A percentile compares a stretch with the other conserved stretches of the same genome.
Evolutionary conservation across 306 rosid genomes (phyloP).

Genomic region (Arachis stenosperma): DNA sequence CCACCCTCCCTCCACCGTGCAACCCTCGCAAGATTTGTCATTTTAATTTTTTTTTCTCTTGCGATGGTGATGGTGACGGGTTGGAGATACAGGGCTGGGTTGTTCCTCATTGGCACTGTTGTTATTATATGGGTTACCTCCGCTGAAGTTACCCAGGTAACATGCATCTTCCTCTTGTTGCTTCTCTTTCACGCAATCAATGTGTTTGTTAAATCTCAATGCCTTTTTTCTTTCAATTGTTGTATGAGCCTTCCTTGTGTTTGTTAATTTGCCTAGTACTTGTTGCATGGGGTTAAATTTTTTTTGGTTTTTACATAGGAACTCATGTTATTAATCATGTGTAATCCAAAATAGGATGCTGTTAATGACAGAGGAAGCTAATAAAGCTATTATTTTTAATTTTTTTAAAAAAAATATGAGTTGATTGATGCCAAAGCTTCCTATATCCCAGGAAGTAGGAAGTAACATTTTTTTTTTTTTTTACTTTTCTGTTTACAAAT

Average conservation of each 20-base stretch:
- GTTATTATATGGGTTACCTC: conserved; percentile 86
- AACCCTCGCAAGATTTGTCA: background rate
- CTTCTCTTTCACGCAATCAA: background rate
- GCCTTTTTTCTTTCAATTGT: too few relatives aligned
- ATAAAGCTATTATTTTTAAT: conserved; percentile 19
- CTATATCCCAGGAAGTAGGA: background rate
- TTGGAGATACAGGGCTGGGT: conserved; percentile 81
- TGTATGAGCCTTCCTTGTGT: too few relatives aligned
- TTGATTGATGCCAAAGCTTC: background rate
- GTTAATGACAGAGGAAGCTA: background rate
- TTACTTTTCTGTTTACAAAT: background rate
- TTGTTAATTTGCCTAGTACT: background rate
- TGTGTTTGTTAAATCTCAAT: too few relatives aligned
- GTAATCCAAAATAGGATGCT: background rate
- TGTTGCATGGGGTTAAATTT: background rate
- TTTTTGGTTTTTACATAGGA: background rate
- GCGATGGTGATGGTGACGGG: conserved; percentile 49
- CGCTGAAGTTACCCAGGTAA: conserved; percentile 86
- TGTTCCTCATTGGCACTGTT: conserved; percentile 78
- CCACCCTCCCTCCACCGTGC: background rate
- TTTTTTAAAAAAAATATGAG: background rate
- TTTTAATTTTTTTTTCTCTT: conserved; percentile 2
- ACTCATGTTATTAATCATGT: background rate
- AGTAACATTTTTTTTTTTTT: background rate
- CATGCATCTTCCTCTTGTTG: background rate